Base-by-base conservation (phyloP, 805 yeast genomes). In the Myxozyma nipponensis region DNA sequence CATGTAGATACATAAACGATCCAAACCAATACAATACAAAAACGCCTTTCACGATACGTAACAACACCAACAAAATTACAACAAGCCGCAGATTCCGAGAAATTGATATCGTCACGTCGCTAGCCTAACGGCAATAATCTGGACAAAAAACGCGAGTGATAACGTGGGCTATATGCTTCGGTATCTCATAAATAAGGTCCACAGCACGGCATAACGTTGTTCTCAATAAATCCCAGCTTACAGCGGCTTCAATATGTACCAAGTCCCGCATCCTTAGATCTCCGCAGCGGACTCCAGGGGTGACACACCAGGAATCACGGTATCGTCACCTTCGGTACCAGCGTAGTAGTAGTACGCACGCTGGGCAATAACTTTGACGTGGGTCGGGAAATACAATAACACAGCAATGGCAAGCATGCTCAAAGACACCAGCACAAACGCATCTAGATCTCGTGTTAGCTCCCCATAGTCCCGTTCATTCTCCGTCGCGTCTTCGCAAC, bases 281-380 rank as follows among this genome's bases (percentile, higher is more conserved):
- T 7, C 32, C 13, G 13, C 32, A 9, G 32, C 13, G 7, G 32
- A 28, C 32, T 28, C 32, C 32, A 28, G 7, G 7, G 32, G 32
- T 9, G 32, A 28, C 7, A 28, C 32, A 13, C 32, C 32, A n/a
- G n/a, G n/a, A n/a, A n/a, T n/a, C 32, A 28, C 32, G 32, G 13
- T 28, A 28, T 28, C 32, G n/a, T 35, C 19, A 35, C 19, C 38
- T 6, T 7, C 38, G 42, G 38, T 48, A 23, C 56, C 56, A 13
- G 56, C 52, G 39, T 47, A 52, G 39, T 54, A 54, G 28, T 51
- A 54, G 38, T 47, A 53, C 34, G 49, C 47, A n/a, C 58, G 56
- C 40, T 54, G 56, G 22, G 53, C 55, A 32, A 54, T 45, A 26
- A 48, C 26, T 45, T 53, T 52, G 34, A 48, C 54, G 41, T 52